Evolutionary conservation across 306 rosid species (phyloP).

Genomic region (barrel medic (Medicago truncatula)): MtrunA17r5.0-ANR NC_053044.1:3162001-3162500

Average conservation of each 20-base stretch:
- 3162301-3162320: neutral
- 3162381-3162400: conserved; percentile 32
- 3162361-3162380: conserved; percentile 35
- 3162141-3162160: conserved; percentile 40
- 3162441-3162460: neutral
- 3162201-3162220: neutral
- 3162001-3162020: neutral
- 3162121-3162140: conserved; percentile 47
- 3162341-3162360: conserved; percentile 30
- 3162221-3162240: conserved; percentile 38
- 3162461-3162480: neutral
- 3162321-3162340: conserved; percentile 38
- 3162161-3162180: conserved; percentile 51
- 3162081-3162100: too few relatives aligned
- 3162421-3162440: neutral
- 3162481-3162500: neutral
- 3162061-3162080: conserved; percentile 30
- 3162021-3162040: neutral
- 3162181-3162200: conserved; percentile 38
- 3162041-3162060: neutral
- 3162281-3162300: conserved; percentile 11
- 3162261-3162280: neutral
- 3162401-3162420: conserved; percentile 36
- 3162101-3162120: conserved; percentile 36
- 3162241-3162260: neutral